Evolutionary conservation across 2,329 filamentous ascomycete genomes (phyloP), one percentile per base, ranked within the genome.

Genomic region (Aspergillus amoenus): DNA sequence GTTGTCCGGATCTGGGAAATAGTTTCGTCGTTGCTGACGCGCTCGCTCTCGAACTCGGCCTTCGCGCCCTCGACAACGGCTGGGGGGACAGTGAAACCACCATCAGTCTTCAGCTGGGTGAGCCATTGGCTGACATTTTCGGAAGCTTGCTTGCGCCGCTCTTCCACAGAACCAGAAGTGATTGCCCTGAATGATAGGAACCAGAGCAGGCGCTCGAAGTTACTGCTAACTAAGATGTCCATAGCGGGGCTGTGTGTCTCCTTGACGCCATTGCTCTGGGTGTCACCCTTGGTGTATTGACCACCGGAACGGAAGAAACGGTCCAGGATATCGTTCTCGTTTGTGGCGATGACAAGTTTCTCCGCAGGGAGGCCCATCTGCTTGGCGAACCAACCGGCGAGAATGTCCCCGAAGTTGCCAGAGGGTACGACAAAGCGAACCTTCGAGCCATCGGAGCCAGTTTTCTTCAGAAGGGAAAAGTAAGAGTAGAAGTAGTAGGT

Each of bases 401-500:
- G 82, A 64, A 99, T 92, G 72, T 97, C 91, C 61, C 94, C 91
- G 76, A 99, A 99, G 81, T 99, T 97, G 55, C 94, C 94, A 0
- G 93, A 95, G 2, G 94, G 94, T 0, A 96, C 91, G 8, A 96
- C 90, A 68, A 93, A 96, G 59, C 93, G 88, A 40, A 94, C 82
- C 64, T 67, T 67, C 13, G 65, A 64, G 22, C 88, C 68, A 57
- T 85, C 82, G 73, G 89, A 88, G 15, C 78, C 75, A 0, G 82
- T 70, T 4, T 84, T 84, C 50, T 82, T 79, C 59, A 81, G 82
- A 34, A 99, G 86, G 13, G 87, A 80, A 77, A 97, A 96, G 82
- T 97, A 97, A 12, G 94, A 87, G 76, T 94, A 83, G 81, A 97
- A 96, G 82, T 96, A 99, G 83, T 96, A 97, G 59, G 91, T 91